phyloP scores from a whole-genome alignment of 495 filamentous ascomycete species.

The Penicillium lividum region DNA sequence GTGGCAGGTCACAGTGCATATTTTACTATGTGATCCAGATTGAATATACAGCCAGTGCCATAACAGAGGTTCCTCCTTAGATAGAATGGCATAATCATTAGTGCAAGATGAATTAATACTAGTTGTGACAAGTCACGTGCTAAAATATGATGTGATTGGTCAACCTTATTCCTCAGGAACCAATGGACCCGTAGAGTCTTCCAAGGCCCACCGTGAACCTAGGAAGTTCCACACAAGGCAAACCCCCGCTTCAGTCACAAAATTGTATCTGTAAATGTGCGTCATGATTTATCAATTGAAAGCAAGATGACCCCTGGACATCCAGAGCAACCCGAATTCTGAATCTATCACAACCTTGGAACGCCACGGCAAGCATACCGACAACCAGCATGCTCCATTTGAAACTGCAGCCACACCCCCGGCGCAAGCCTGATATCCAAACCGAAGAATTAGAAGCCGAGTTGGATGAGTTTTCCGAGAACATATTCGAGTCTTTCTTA shows the following conservation, averaged over 20 bases:
- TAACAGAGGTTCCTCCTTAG: too few species aligned
- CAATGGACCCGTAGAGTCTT: background rate
- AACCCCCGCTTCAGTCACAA: background rate
- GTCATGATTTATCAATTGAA: background rate
- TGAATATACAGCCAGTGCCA: too few species aligned
- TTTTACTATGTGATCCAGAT: too few species aligned
- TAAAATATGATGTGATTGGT: background rate
- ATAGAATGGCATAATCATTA: too few species aligned
- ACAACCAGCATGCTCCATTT: conserved; percentile 31
- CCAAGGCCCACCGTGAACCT: too few species aligned
- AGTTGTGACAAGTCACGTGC: background rate
- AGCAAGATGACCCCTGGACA: background rate
- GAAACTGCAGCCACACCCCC: conserved; percentile 36
- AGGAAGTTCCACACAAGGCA: background rate
- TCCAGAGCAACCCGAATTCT: too few species aligned
- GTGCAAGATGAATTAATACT: too few species aligned
- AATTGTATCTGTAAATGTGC: background rate
- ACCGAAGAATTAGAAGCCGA: conserved; percentile 11
- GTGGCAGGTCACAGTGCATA: too few species aligned
- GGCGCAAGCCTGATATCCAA: conserved; percentile 23
- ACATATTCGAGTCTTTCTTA: conserved; percentile 63
- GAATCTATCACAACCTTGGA: too few species aligned
- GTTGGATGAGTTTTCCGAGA: conserved; percentile 50
- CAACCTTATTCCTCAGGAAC: background rate
- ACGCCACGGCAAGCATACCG: background rate